Base-by-base conservation (phyloP, 148 eudicot genomes). In the Camellia japonica region DNA sequence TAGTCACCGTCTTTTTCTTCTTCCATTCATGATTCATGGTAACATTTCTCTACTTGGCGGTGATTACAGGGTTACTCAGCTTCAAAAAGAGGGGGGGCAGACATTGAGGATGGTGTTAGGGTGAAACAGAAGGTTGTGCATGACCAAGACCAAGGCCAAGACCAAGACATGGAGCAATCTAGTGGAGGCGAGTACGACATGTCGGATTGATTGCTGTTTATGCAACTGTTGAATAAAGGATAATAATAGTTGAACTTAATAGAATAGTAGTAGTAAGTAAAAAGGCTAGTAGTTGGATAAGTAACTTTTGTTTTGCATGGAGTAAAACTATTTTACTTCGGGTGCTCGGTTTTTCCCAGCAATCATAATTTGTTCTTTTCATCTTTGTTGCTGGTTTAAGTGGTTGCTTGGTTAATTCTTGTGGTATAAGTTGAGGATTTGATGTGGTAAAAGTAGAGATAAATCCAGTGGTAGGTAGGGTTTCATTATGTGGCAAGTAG, bases 141-240 rank as follows among this genome's bases (percentile, higher is more conserved):
- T 51, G 89, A 87, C 52, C 84, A 82, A 67, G 89, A 87, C 52
- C 84, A 82, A 67, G 89, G 86, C 52, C 84, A 82, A 67, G 89
- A 87, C 52, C 84, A 82, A 67, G 89, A 92, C 46, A 80, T 82
- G 82, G 95, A 87, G 59, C 90, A 88, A 19, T 90, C 83, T 52
- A 92, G 95, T 49, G 93, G 76, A 30, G 93, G 66, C 4, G 93
- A 91, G 42, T 87, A 92, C 14, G 79, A 87, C 20, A 81, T 83
- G 73, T 91, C 94, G 10, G 94, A 91, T 14, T 89, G 79, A 84
- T 38, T 30, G 20, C 71, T 76, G n/a, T 42, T 54, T 46, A 11
- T 44, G 69, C 42, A 15, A 13, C 12, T 62, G 41, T 20, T 11
- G 5, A 46, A 63, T 7, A 63, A 30, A 30, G 38, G 38, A 30